These are phyloP conservation scores for Trametes villosa DNA, from an alignment of 768 basidiomycete genomes.

Conservation along the genomic window DNA sequence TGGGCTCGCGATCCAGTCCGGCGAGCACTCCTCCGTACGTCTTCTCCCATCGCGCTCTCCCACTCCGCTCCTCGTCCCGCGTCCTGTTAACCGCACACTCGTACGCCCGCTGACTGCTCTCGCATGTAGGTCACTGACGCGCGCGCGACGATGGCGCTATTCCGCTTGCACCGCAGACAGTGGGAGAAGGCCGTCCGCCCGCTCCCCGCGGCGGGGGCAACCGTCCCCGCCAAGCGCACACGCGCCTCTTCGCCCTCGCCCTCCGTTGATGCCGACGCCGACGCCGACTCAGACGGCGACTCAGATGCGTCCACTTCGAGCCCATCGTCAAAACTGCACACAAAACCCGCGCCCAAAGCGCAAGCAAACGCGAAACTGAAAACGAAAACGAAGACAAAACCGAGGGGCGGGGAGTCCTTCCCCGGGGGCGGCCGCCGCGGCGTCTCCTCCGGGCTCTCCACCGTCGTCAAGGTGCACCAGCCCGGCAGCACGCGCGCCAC, in stretches of 20 bases:
- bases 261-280: not conserved
- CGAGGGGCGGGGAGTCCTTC: slow-evolving; percentile 26
- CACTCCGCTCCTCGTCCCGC: not conserved
- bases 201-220: not conserved
- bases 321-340: no score
- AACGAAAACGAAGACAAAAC: not conserved
- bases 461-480: slow-evolving; percentile 41
- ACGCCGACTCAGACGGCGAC: no score
- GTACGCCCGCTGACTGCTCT: no score
- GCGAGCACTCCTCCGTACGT: slow-evolving; percentile 90
- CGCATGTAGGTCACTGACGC: slow-evolving; percentile 95
- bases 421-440: slow-evolving; percentile 64
- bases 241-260: not conserved
- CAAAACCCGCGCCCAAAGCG: not conserved
- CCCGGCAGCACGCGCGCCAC: not conserved
- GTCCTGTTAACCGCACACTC: not conserved
- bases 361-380: not conserved
- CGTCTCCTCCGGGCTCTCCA: slow-evolving; percentile 65
- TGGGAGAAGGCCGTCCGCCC: slow-evolving; percentile 61
- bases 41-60: not conserved
- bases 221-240: not conserved
- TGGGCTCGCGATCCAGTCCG: slow-evolving; percentile 78
- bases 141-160: slow-evolving; percentile 93
- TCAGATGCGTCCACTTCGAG: no score
- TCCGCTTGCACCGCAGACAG: slow-evolving; percentile 75